phyloP scores from a whole-genome alignment of 2,329 filamentous ascomycete genomes.

The Curvularia verruculosa region DNA sequence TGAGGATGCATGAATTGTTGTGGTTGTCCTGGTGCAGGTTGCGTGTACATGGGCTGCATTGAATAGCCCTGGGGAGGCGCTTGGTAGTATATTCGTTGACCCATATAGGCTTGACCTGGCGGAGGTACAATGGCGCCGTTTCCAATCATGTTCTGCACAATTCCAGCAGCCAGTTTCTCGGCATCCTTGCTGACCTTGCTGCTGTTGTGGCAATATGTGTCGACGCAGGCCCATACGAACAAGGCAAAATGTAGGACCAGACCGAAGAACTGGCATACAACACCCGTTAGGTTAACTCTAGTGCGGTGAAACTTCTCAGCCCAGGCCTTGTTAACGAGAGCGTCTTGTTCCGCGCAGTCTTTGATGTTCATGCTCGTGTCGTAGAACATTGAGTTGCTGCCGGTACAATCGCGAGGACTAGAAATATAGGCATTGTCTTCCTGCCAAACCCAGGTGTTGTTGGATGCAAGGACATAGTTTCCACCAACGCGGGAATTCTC shows the following conservation, averaged over 20 bases:
- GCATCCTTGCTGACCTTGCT: conserved; percentile 37
- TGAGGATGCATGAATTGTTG: conserved; percentile 9
- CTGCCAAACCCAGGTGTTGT: conserved; percentile 44
- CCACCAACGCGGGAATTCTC: conserved; percentile 17
- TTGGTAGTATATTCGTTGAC: conserved; percentile 21
- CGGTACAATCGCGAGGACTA: conserved; percentile 24
- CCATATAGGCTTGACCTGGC: conserved; percentile 24
- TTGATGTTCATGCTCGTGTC: conserved; percentile 17
- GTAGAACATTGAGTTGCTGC: not conserved
- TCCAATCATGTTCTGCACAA: conserved; percentile 44
- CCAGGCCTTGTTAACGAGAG: conserved; percentile 42
- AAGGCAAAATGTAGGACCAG: conserved; percentile 43
- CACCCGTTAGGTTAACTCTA: conserved; percentile 29
- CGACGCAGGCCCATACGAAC: conserved; percentile 50
- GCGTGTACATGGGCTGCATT: conserved; percentile 17
- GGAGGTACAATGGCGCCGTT: conserved; percentile 39
- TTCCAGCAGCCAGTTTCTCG: conserved; percentile 41
- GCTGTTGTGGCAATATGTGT: conserved; percentile 37
- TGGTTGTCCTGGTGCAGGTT: conserved; percentile 11
- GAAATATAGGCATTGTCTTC: conserved; percentile 17
- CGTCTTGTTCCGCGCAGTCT: conserved; percentile 39
- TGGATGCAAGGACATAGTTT: conserved; percentile 30
- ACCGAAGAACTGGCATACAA: conserved; percentile 41
- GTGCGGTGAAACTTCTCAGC: conserved; percentile 26
- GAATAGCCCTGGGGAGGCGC: conserved; percentile 23